A percentile compares a stretch with the other conserved stretches of the same genome.
Evolutionary conservation across 208 protist species (phyloP).

Genomic region (Leishmania tarentolae): DNA sequence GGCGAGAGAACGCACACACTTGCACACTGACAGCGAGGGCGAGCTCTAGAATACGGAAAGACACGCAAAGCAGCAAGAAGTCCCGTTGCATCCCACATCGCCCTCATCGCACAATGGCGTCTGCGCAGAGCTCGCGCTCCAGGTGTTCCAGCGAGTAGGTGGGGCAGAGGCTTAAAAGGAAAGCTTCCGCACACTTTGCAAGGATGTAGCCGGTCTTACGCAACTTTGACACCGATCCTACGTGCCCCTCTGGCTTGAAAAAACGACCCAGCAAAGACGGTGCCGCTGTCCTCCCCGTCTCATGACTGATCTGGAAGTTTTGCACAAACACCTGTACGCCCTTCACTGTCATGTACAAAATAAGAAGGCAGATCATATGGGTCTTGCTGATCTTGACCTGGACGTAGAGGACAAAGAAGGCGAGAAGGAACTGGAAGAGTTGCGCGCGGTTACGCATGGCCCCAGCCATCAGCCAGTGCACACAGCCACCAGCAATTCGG

Average conservation of each 20-base stretch:
- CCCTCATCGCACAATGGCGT: slow-evolving; percentile 53
- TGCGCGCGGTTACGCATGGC: not conserved
- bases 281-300: slow-evolving; percentile 11
- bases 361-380: not conserved
- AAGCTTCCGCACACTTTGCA: slow-evolving; percentile 62
- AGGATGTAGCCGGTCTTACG: slow-evolving; percentile 53
- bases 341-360: not conserved
- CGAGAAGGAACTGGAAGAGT: slow-evolving; percentile 7
- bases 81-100: not conserved
- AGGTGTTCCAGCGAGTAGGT: slow-evolving; percentile 66
- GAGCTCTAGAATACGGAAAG: not conserved
- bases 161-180: slow-evolving; percentile 69
- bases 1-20: not conserved
- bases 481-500: not conserved
- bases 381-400: not conserved
- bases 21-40: not conserved
- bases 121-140: slow-evolving; percentile 59
- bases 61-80: not conserved
- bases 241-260: slow-evolving; percentile 17
- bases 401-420: slow-evolving; percentile 14
- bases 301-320: slow-evolving; percentile 17
- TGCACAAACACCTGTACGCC: slow-evolving; percentile 5
- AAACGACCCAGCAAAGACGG: slow-evolving; percentile 25
- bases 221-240: slow-evolving; percentile 20
- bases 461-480: not conserved